phyloP scores from a whole-genome alignment of 1,139 yeast species.

The Taiozyma sp. region DNA sequence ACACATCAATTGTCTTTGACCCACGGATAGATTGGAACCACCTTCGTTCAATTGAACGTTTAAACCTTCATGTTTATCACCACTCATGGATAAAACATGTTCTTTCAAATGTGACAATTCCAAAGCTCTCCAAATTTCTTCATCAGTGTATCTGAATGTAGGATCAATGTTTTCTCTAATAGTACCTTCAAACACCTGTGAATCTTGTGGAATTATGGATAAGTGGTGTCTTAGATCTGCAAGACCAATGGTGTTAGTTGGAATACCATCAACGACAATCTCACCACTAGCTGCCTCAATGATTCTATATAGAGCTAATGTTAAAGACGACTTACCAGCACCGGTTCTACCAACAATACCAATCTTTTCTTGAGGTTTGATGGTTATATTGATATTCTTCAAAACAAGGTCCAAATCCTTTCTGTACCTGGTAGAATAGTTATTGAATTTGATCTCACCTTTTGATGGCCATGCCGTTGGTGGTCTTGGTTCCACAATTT shows the following conservation, averaged over 20 bases:
- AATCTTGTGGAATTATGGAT: slow-evolving; percentile 94
- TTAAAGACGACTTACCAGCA: slow-evolving; percentile 92
- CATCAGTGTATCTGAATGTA: slow-evolving; percentile 59
- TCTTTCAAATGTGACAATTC: slow-evolving; percentile 79
- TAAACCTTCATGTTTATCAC: slow-evolving; percentile 17
- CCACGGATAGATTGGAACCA: slow-evolving; percentile 83
- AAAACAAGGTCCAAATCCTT: slow-evolving; percentile 78
- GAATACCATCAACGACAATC: slow-evolving; percentile 66
- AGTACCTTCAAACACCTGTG: slow-evolving; percentile 93
- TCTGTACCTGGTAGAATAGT: slow-evolving; percentile 83
- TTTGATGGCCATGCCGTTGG: slow-evolving; percentile 66
- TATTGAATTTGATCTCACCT: slow-evolving; percentile 66
- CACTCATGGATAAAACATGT: slow-evolving; percentile 61
- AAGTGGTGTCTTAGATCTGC: slow-evolving; percentile 77
- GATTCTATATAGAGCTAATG: slow-evolving; percentile 83
- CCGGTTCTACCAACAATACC: slow-evolving; percentile 98
- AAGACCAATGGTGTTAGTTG: slow-evolving; percentile 71
- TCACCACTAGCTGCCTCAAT: slow-evolving; percentile 76
- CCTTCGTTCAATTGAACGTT: slow-evolving; percentile 63
- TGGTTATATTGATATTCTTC: slow-evolving; percentile 59
- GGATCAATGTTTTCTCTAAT: slow-evolving; percentile 90
- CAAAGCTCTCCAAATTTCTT: slow-evolving; percentile 79
- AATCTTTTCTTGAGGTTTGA: slow-evolving; percentile 76
- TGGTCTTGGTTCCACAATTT: slow-evolving; percentile 68
- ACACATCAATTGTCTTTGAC: slow-evolving; percentile 90